A percentile compares a stretch with the other conserved stretches of the same genome.
Conservation (phyloP, 192 early-diverging fungal species). For the Mortierella claussenii region DNA sequence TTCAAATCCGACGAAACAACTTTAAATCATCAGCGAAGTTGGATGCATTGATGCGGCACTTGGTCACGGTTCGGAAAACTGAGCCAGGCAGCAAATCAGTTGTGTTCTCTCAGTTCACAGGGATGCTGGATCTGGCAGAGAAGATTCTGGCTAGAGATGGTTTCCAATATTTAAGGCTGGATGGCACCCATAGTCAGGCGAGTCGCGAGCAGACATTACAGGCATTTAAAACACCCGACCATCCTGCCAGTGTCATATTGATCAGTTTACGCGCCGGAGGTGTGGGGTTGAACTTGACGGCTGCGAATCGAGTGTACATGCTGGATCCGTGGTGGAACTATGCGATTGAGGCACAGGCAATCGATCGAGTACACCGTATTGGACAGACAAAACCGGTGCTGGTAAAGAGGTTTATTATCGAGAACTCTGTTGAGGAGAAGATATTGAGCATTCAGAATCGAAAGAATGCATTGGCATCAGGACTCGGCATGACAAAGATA, state of each 20-base stretch:
- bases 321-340: conserved; percentile 87
- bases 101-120: conserved; percentile 96
- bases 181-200: conserved; percentile 77
- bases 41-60: conserved; percentile 56
- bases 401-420: conserved; percentile 75
- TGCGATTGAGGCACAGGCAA: conserved; percentile 81
- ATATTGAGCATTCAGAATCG: conserved; percentile 83
- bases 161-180: conserved; percentile 76
- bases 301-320: conserved; percentile 76
- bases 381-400: conserved; percentile 74
- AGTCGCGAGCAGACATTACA: conserved; percentile 70
- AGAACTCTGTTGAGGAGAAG: conserved; percentile 85
- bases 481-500: conserved; percentile 59
- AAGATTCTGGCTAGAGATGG: conserved; percentile 61
- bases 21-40: conserved; percentile 60
- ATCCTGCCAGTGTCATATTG: conserved; percentile 68
- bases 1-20: conserved; percentile 49
- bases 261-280: conserved; percentile 70
- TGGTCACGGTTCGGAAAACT: conserved; percentile 29
- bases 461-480: conserved; percentile 72
- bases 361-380: conserved; percentile 85
- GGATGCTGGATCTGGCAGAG: conserved; percentile 82
- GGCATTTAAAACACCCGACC: conserved; percentile 68
- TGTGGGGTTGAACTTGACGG: conserved; percentile 81
- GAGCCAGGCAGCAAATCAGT: conserved; percentile 74